A percentile compares a stretch with the other conserved stretches of the same genome.
phyloP scores from a whole-genome alignment of 2,329 filamentous ascomycete genomes.

The Colletotrichum tanaceti region DNA sequence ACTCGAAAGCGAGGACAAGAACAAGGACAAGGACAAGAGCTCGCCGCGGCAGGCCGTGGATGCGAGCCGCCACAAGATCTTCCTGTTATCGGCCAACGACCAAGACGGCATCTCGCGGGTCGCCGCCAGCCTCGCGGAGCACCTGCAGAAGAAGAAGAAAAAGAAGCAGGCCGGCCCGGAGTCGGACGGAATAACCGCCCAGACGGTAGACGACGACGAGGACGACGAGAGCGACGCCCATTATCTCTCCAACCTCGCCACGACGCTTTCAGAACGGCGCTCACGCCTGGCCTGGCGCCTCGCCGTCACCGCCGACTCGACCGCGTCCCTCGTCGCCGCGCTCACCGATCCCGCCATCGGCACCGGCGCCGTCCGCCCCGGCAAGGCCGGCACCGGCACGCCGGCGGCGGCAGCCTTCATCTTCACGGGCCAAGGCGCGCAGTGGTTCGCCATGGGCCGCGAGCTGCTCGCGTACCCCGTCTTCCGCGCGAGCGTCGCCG shows the following conservation, averaged over 20 bases:
- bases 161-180: too few relatives aligned
- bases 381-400: neutral
- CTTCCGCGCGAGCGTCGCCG: neutral
- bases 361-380: neutral
- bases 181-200: too few relatives aligned
- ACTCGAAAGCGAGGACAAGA: too few relatives aligned
- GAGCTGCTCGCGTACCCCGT: conserved; percentile 9
- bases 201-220: too few relatives aligned
- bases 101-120: neutral
- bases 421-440: conserved; percentile 40
- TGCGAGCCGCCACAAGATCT: neutral
- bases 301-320: conserved; percentile 3
- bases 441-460: conserved; percentile 36
- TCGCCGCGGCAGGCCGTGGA: neutral
- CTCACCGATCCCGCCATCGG: neutral
- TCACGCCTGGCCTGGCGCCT: conserved; percentile 7
- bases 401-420: conserved; percentile 10
- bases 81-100: neutral
- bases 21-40: too few relatives aligned
- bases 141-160: neutral
- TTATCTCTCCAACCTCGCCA: neutral
- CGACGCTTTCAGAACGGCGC: neutral
- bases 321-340: conserved; percentile 9
- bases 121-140: neutral
- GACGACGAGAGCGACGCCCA: too few relatives aligned